Percentiles rank a stretch among this genome's conserved stretches.
Conservation (phyloP, 225 moss, liverwort and hornwort genomes). For the Sphagnum tenellum region DNA sequence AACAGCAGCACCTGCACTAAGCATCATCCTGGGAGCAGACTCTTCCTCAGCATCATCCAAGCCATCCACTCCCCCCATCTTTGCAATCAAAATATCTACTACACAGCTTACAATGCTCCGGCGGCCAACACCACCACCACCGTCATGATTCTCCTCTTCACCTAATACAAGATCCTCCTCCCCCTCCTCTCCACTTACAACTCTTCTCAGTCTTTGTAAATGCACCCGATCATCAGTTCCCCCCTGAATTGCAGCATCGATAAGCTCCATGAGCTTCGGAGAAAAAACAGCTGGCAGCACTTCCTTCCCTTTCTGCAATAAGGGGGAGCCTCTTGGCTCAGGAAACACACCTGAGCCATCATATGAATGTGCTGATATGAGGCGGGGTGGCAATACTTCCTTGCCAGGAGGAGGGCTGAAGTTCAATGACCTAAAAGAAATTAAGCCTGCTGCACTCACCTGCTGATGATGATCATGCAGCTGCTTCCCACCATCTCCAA, state of each 20-base stretch:
- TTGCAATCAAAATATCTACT: slow-evolving; percentile 86
- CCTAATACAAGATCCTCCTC: slow-evolving; percentile 44
- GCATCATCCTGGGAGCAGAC: slow-evolving; percentile 77
- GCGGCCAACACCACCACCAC: slow-evolving; percentile 29
- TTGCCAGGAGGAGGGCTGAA: slow-evolving; percentile 11
- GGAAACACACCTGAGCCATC: slow-evolving; percentile 51
- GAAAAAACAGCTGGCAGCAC: slow-evolving; percentile 81
- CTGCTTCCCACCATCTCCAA: slow-evolving; percentile 13
- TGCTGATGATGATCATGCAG: slow-evolving; percentile 11
- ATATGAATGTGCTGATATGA: slow-evolving; percentile 39
- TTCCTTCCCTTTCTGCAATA: slow-evolving; percentile 32
- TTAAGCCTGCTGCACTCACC: slow-evolving; percentile 17
- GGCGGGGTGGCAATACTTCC: slow-evolving; percentile 11
- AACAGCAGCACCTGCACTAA: slow-evolving; percentile 83
- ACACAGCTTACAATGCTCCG: slow-evolving; percentile 58
- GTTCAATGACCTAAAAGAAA: slow-evolving; percentile 32
- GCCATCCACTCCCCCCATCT: slow-evolving; percentile 88
- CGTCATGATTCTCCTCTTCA: slow-evolving; percentile 36
- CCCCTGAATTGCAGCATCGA: slow-evolving; percentile 69
- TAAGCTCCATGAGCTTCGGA: slow-evolving; percentile 69
- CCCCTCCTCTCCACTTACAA: slow-evolving; percentile 64
- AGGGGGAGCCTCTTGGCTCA: slow-evolving; percentile 23
- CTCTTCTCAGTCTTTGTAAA: slow-evolving; percentile 55
- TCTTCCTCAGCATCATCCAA: slow-evolving; percentile 66
- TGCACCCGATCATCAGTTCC: slow-evolving; percentile 32